Conservation (phyloP, 169 alveolate genomes). For the Plasmodium reichenowi region DNA sequence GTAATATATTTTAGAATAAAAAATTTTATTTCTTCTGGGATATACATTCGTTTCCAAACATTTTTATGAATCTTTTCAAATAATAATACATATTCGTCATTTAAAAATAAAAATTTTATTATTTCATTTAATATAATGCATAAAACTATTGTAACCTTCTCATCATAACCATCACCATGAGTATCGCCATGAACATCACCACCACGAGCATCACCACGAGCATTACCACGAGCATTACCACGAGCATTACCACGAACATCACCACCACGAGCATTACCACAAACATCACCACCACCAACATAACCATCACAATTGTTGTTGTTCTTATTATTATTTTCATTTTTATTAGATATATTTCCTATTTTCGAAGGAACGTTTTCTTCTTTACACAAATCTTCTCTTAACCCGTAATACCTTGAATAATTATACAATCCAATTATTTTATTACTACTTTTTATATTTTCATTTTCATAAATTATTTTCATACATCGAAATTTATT, state of each 20-base stretch:
- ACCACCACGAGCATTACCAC: too few species aligned
- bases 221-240: too few species aligned
- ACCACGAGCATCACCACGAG: too few species aligned
- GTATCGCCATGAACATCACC: too few species aligned
- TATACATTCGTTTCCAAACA: conserved; percentile 56
- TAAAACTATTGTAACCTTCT: conserved; percentile 18
- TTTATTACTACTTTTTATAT: conserved; percentile 8
- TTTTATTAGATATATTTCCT: too few species aligned
- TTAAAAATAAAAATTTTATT: conserved; percentile 54
- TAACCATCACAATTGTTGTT: background rate
- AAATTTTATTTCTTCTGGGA: conserved; percentile 48
- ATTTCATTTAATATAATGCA: conserved; percentile 45
- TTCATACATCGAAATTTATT: conserved; percentile 30
- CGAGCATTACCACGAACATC: too few species aligned
- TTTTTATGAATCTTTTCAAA: conserved; percentile 49
- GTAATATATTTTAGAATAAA: conserved; percentile 24
- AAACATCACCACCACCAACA: too few species aligned
- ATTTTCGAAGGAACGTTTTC: background rate
- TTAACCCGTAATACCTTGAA: conserved; percentile 1
- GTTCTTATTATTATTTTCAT: too few species aligned
- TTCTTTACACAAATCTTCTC: conserved; percentile 21
- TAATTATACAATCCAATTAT: conserved; percentile 35
- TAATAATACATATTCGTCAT: conserved; percentile 20
- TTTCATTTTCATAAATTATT: conserved; percentile 30
- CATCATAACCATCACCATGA: background rate